phyloP scores from a whole-genome alignment of 352 stramenopile genomes.

The Phytophthora gonapodyides region DNA sequence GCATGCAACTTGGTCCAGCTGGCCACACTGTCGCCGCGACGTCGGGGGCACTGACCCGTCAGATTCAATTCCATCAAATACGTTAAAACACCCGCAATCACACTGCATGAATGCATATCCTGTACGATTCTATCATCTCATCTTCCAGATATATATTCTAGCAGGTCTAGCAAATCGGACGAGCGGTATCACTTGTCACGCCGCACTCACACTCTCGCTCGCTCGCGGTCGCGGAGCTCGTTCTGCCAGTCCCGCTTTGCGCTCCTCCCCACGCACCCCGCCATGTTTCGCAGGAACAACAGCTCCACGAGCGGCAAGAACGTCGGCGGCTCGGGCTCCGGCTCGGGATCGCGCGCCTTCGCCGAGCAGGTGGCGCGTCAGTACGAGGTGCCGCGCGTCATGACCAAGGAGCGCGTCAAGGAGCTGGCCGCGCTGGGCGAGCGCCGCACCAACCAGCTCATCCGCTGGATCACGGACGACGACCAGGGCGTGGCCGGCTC shows the following conservation, averaged over 20 bases:
- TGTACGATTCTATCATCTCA: not conserved
- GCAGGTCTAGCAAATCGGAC: conserved; percentile 28
- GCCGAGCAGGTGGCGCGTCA: conserved; percentile 61
- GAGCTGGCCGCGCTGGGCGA: conserved; percentile 55
- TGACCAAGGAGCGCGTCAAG: conserved; percentile 46
- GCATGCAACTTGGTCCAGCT: conserved; percentile 24
- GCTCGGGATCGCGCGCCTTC: conserved; percentile 43
- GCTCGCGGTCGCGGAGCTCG: conserved; percentile 5
- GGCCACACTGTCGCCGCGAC: conserved; percentile 27
- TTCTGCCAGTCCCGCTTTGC: conserved; percentile 27
- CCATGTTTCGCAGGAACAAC: conserved; percentile 47
- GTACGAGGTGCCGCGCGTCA: conserved; percentile 55
- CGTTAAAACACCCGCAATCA: no score
- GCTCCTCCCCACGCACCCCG: conserved; percentile 7
- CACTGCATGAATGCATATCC: no score
- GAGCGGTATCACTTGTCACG: conserved; percentile 17
- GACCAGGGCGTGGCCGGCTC: conserved; percentile 47
- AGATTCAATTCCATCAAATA: not conserved
- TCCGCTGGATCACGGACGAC: conserved; percentile 67
- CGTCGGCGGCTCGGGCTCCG: conserved; percentile 16
- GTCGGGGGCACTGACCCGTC: not conserved
- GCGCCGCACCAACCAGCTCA: conserved; percentile 59
- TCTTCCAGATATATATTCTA: not conserved
- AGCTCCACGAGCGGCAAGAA: conserved; percentile 33
- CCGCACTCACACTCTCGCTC: conserved; percentile 16